Evolutionary conservation across 106 monocot genomes (phyloP), one percentile per base, ranked within the genome.

Genomic region (Agapanthus africanus): DNA sequence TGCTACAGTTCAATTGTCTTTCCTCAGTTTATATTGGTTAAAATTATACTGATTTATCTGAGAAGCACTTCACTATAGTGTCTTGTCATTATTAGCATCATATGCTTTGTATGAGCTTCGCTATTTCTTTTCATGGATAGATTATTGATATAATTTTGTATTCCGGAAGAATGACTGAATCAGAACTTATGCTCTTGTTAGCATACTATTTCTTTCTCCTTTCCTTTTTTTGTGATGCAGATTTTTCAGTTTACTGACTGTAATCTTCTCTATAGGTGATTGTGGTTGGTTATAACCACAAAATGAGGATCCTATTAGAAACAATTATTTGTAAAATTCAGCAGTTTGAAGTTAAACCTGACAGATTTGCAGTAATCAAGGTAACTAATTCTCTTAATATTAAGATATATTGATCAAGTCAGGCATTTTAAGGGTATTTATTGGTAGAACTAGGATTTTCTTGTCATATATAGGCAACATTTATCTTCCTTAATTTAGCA

Each of bases 291-390:
- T 95, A 95, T 76, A 95, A 86, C 79, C 77, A 95, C 81, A 95
- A 95, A 77, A 81, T 95, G 91, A 79, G 79, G 57, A 77, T 83
- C 27, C 69, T 95, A 30, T 54, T 95, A 73, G 95, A 91, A 52
- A 87, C 74, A 67, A 79, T 95, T 57, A 77, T 88, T 71, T 54
- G 42, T 54, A 95, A 80, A 70, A 83, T 95, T 37, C 63, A 68
- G 40, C 71, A 86, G 18, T 91, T 95, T 74, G 95, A 91, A 71
- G 85, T 95, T 52, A 87, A 78, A 46, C 57, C 51, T 34, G 95
- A 95, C 66, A 78, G 95, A 0, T 95, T 95, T 81, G 77, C 74
- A 69, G 91, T 91, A 21, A 88, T 95, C 44, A 95, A 95, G 95
- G 95, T 95, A 88, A 70, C 57, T 70, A 26, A 64, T 37, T 68